These are phyloP conservation scores for Botryotinia globosa DNA, from an alignment of 2,329 filamentous ascomycete species.

Conservation along the genomic window DNA sequence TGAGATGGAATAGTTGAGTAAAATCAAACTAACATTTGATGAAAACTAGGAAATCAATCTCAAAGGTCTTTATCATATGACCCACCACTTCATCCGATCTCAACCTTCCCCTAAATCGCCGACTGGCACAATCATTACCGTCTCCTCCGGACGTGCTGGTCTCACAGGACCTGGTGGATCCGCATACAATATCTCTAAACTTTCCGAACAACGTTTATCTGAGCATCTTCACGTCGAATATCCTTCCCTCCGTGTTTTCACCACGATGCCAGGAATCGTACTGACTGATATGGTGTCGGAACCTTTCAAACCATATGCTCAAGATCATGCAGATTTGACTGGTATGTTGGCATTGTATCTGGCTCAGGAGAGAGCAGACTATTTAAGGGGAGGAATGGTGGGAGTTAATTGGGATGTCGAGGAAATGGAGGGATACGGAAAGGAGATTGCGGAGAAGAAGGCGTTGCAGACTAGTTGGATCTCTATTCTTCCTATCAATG, in stretches of 20 bases:
- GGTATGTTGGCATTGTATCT: constrained; percentile 39
- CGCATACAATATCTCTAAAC: constrained; percentile 5
- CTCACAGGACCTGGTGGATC: neutral
- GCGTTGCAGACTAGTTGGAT: constrained; percentile 25
- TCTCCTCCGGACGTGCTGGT: neutral
- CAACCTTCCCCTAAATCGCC: neutral
- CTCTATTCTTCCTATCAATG: neutral
- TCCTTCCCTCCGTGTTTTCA: constrained; percentile 42
- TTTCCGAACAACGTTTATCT: constrained; percentile 1
- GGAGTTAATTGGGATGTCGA: constrained; percentile 41
- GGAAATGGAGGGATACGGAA: constrained; percentile 36
- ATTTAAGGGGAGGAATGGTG: constrained; percentile 33
- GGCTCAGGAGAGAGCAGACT: constrained; percentile 36
- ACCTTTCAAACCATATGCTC: constrained; percentile 37
- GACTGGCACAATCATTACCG: constrained; percentile 1
- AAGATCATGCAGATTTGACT: constrained; percentile 37
- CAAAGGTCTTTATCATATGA: constrained; percentile 16
- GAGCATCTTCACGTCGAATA: constrained; percentile 41
- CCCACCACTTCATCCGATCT: constrained; percentile 4
- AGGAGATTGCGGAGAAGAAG: constrained; percentile 35
- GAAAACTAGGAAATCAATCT: constrained; percentile 7
- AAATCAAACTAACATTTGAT: neutral
- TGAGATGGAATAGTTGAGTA: neutral
- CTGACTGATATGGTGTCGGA: constrained; percentile 43
- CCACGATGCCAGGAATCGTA: constrained; percentile 49